Evolutionary conservation across 345 rosid genomes (phyloP).

Genomic region (Euphorbia lathyris): DNA sequence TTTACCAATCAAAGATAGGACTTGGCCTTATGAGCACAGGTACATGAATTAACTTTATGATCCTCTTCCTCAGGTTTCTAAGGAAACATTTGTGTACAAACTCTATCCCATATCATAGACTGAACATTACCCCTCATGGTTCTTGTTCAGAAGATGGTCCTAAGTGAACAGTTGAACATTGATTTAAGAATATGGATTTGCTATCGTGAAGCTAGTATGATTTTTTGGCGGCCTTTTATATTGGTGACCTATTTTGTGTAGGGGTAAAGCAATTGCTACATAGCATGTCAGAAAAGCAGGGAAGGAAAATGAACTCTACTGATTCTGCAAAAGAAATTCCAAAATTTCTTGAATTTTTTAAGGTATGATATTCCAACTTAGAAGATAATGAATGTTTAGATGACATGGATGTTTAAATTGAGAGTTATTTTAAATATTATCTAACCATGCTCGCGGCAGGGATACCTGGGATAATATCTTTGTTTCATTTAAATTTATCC

Average conservation of each 20-base stretch:
- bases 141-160: background rate
- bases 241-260: constrained; percentile 31
- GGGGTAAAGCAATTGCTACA: constrained; percentile 81
- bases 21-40: constrained; percentile 84
- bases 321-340: constrained; percentile 83
- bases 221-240: constrained; percentile 2
- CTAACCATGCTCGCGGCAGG: background rate
- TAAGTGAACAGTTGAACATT: background rate
- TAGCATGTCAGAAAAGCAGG: constrained; percentile 83
- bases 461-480: background rate
- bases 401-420: background rate
- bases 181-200: background rate
- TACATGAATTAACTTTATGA: constrained; percentile 13
- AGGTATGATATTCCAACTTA: constrained; percentile 39
- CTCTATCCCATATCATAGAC: background rate
- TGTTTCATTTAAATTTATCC: background rate
- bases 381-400: background rate
- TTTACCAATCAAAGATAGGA: constrained; percentile 90
- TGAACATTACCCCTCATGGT: background rate
- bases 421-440: background rate
- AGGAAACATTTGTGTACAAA: background rate
- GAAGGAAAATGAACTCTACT: constrained; percentile 69
- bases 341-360: constrained; percentile 62
- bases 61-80: background rate
- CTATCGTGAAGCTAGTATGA: background rate